Evolutionary conservation across 1,284 basidiomycete species (phyloP).

Genomic region (Butyriboletus appendiculatus): DNA sequence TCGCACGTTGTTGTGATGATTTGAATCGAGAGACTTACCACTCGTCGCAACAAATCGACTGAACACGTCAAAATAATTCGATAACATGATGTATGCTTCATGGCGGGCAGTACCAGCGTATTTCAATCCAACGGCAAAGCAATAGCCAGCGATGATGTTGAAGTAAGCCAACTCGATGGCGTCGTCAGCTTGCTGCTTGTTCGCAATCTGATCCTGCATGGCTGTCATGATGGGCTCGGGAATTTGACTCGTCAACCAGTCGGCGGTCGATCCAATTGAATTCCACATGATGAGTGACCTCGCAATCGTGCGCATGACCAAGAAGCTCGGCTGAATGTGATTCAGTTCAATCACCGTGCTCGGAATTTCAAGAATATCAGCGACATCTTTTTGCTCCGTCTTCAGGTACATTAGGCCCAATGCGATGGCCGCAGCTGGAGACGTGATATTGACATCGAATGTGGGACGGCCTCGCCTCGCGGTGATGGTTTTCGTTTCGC

Average conservation of each 20-base stretch:
- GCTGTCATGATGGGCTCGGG: slow-evolving; percentile 68
- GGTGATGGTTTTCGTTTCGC: slow-evolving; percentile 50
- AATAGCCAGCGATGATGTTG: slow-evolving; percentile 87
- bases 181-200: slow-evolving; percentile 64
- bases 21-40: slow-evolving; percentile 43
- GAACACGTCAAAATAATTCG: slow-evolving; percentile 81
- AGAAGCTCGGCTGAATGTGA: slow-evolving; percentile 84
- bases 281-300: slow-evolving; percentile 90
- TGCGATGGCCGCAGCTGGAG: slow-evolving; percentile 88
- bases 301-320: slow-evolving; percentile 81
- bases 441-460: slow-evolving; percentile 86
- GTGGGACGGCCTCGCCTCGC: slow-evolving; percentile 43
- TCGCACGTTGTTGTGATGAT: neutral
- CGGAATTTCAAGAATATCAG: slow-evolving; percentile 83
- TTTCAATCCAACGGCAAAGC: slow-evolving; percentile 91
- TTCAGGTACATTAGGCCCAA: slow-evolving; percentile 92
- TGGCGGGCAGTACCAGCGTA: slow-evolving; percentile 91
- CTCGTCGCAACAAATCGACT: slow-evolving; percentile 64
- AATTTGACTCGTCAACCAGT: slow-evolving; percentile 80
- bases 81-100: slow-evolving; percentile 82
- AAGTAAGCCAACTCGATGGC: slow-evolving; percentile 85
- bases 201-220: slow-evolving; percentile 50
- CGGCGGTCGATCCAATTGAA: slow-evolving; percentile 65
- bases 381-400: slow-evolving; percentile 82
- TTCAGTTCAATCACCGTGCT: slow-evolving; percentile 79